A percentile compares a stretch with the other conserved stretches of the same genome.
These are phyloP conservation scores for Lepidium aucheri DNA, from an alignment of 345 rosid genomes.

Conservation along the genomic window DNA sequence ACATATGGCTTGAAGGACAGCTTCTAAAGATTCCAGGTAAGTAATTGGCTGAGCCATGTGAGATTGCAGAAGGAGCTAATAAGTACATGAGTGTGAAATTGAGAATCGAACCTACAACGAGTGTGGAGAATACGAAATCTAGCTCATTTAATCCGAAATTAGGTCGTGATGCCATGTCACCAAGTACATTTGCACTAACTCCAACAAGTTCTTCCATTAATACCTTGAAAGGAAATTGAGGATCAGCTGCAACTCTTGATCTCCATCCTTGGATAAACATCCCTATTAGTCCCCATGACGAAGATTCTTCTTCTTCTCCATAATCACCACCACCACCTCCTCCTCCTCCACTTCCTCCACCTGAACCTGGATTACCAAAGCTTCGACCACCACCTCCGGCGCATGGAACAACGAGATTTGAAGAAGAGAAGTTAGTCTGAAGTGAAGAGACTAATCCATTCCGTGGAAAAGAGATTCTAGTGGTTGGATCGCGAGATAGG, in stretches of 20 bases:
- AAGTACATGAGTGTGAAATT: slow-evolving; percentile 95
- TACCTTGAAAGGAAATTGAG: slow-evolving; percentile 91
- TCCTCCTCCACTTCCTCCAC: slow-evolving; percentile 19
- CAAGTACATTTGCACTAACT: slow-evolving; percentile 72
- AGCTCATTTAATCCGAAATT: slow-evolving; percentile 92
- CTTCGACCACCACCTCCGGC: slow-evolving; percentile 32
- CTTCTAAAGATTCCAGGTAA: slow-evolving; percentile 65
- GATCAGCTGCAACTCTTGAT: slow-evolving; percentile 81
- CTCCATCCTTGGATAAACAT: slow-evolving; percentile 80
- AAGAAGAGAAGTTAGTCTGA: not conserved
- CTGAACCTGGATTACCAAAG: slow-evolving; percentile 20
- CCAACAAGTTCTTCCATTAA: slow-evolving; percentile 93
- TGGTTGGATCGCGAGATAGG: slow-evolving; percentile 15
- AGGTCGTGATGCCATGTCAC: slow-evolving; percentile 97
- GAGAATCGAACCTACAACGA: slow-evolving; percentile 78
- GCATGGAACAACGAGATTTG: slow-evolving; percentile 15
- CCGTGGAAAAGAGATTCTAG: slow-evolving; percentile 18
- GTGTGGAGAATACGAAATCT: slow-evolving; percentile 87
- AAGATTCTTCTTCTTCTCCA: not conserved
- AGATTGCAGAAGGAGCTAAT: slow-evolving; percentile 59
- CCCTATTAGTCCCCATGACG: slow-evolving; percentile 48
- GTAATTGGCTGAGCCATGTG: slow-evolving; percentile 29
- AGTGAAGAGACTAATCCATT: slow-evolving; percentile 18
- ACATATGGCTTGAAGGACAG: slow-evolving; percentile 88
- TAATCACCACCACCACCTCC: slow-evolving; percentile 22